Evolutionary conservation across 2,329 filamentous ascomycete species (phyloP).

Genomic region (Ophiognomonia clavigignenti-juglandacearum): DNA sequence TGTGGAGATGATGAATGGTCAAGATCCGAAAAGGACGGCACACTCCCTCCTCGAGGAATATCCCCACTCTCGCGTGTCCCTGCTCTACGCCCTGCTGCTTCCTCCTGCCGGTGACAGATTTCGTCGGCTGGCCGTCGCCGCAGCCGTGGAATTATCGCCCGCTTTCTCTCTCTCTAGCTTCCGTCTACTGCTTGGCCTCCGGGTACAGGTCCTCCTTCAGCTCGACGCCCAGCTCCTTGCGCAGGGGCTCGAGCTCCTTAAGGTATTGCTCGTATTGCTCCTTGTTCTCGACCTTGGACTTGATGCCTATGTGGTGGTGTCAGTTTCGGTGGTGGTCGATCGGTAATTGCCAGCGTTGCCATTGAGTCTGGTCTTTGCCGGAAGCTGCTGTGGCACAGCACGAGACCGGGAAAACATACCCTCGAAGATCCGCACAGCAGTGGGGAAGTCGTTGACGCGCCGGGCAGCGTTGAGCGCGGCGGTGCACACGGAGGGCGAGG

Average conservation of each 20-base stretch:
- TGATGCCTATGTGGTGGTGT: conserved; percentile 70
- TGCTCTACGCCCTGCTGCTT: no score
- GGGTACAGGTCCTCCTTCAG: conserved; percentile 94
- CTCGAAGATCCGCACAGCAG: conserved; percentile 97
- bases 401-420: conserved; percentile 47
- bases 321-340: no score
- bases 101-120: no score
- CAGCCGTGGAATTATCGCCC: background rate
- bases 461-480: conserved; percentile 91
- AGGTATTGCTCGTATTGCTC: conserved; percentile 96
- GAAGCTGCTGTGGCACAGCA: background rate
- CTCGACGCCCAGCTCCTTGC: conserved; percentile 86
- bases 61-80: no score
- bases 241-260: conserved; percentile 83
- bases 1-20: no score
- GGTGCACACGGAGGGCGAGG: conserved; percentile 82
- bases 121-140: no score
- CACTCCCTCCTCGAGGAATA: no score
- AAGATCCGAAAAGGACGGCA: no score
- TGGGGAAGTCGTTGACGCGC: conserved; percentile 97
- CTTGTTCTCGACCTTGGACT: conserved; percentile 99
- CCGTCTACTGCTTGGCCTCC: conserved; percentile 38
- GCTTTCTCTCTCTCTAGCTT: background rate
- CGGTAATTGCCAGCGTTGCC: background rate
- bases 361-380: background rate